Base-by-base conservation (phyloP, 495 filamentous ascomycete species). In the Darksidea phi region DNA sequence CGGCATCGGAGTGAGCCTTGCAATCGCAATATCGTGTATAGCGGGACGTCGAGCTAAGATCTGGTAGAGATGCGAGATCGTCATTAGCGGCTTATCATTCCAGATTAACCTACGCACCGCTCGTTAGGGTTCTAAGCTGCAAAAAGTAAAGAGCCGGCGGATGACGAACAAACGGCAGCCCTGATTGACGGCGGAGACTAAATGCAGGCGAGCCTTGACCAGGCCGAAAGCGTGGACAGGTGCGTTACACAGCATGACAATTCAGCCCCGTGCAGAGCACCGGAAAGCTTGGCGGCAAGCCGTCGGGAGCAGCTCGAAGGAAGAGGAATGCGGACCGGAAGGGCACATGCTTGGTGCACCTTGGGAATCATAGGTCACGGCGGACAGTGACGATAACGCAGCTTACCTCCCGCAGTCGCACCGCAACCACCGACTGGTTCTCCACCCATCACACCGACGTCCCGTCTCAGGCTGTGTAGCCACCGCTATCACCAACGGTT, bases 171-270 rank as follows among this genome's bases (percentile, higher is more conserved):
- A 66, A 42, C 34, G 61, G 28, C 36, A 46, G 56, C 62, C 59
- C 59, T 55, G 59, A 48, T 34, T 62, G 59, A 57, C 52, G 59
- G 53, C 59, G 59, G 59, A 57, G 50, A 45, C 63, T 66, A 66
- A 66, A 57, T 61, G 52, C 26, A 47, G 48, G 62, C 50, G 47
- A 18, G 49, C 24, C 61, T 48, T 48, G 52, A 64, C 49, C 58
- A 50, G 32, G 57, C 46, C 17, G 38, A 51, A 47, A 45, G 49
- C 58, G 37, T 54, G 52, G 63, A 65, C 57, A 58, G 57, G 57
- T 54, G 53, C 5, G 63, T 66, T 66, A 57, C 63, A 66, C 63
- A 48, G 57, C 63, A 55, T 50, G 54, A 58, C 36, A 50, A 57
- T 54, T 56, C 57, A 45, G 57, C 57, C 49, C 23, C 32, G 56